A percentile compares a stretch with the other conserved stretches of the same genome.
Evolutionary conservation across 2,329 filamentous ascomycete species (phyloP).

Genomic region (Aspergillus carbonarius): DNA sequence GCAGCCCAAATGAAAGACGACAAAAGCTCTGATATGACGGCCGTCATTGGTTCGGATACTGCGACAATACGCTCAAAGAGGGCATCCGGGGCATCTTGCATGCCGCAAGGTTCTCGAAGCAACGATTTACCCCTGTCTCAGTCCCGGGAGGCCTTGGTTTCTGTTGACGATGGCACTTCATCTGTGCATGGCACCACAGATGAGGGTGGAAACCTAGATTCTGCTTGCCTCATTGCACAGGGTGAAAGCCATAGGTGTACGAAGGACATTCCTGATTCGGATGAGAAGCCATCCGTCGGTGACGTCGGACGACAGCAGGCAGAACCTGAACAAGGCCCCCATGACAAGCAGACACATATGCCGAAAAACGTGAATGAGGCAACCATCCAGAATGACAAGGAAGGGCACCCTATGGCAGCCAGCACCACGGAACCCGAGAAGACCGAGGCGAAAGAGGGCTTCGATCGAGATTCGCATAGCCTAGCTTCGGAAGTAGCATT

Average conservation of each 20-base stretch:
- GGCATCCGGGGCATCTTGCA: constrained; percentile 29
- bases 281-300: not conserved
- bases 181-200: constrained; percentile 29
- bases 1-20: constrained; percentile 44
- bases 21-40: constrained; percentile 67
- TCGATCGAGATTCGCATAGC: not conserved
- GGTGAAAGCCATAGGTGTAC: not conserved
- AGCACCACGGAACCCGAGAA: not conserved
- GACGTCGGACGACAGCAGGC: not conserved
- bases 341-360: not conserved
- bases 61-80: constrained; percentile 31
- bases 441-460: not conserved
- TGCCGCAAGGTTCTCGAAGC: constrained; percentile 27
- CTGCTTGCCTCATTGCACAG: constrained; percentile 18
- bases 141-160: constrained; percentile 41
- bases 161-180: constrained; percentile 18
- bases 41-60: constrained; percentile 45
- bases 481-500: not conserved
- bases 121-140: constrained; percentile 18
- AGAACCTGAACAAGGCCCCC: not conserved
- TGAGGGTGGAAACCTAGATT: constrained; percentile 21
- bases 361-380: not conserved
- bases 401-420: not conserved
- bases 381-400: not conserved
- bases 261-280: not conserved